A percentile compares a stretch with the other conserved stretches of the same genome.
These are phyloP conservation scores for Leishmania amazonensis DNA, from an alignment of 208 protist genomes.

Conservation along the genomic window DNA sequence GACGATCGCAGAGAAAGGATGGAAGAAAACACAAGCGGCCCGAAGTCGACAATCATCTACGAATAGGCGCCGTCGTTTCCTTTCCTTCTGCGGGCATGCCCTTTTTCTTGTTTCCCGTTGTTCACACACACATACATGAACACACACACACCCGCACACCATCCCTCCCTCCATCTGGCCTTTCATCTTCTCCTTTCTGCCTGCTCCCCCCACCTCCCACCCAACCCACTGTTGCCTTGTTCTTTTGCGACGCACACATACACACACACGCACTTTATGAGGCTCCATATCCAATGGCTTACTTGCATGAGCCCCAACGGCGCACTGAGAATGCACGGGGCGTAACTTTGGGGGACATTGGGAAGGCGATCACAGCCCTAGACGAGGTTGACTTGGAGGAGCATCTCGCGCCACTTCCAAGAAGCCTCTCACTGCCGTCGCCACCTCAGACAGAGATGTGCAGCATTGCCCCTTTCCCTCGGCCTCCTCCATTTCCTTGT, in stretches of 20 bases:
- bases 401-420: too few relatives aligned
- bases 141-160: not conserved
- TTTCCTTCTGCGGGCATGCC: slow-evolving; percentile 54
- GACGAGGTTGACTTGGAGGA: not conserved
- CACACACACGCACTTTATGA: not conserved
- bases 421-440: not conserved
- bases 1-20: not conserved
- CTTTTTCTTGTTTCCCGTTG: not conserved
- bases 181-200: not conserved
- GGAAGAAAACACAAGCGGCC: not conserved
- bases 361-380: not conserved
- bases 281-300: not conserved
- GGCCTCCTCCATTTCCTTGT: not conserved
- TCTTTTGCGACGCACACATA: not conserved
- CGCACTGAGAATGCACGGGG: not conserved
- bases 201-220: not conserved
- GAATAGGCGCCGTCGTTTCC: slow-evolving; percentile 24
- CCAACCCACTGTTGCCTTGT: not conserved
- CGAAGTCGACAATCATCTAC: not conserved
- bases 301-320: not conserved
- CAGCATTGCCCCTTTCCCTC: not conserved
- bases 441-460: not conserved
- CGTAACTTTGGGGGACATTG: not conserved
- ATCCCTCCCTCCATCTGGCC: not conserved
- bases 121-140: not conserved